Percentiles rank a stretch among this genome's conserved stretches.
These are phyloP conservation scores for Dactylellina leptospora DNA, from an alignment of 2,329 filamentous ascomycete genomes.

Conservation along the genomic window DNA sequence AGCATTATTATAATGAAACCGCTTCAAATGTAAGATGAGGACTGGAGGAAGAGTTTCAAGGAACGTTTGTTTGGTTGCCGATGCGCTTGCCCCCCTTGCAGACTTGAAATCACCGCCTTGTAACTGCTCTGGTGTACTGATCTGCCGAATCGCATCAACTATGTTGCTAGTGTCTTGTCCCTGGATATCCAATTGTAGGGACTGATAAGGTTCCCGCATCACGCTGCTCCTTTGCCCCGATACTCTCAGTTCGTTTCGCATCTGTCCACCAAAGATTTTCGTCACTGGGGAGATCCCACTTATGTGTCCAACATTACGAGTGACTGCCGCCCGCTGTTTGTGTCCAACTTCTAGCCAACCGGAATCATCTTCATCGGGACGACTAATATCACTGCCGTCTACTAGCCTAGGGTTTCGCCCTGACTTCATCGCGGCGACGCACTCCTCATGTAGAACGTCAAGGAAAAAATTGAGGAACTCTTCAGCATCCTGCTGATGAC, in stretches of 20 bases:
- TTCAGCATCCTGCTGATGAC: conserved; percentile 96
- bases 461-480: conserved; percentile 94
- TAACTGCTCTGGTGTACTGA: conserved; percentile 84
- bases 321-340: conserved; percentile 86
- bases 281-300: conserved; percentile 80
- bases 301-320: conserved; percentile 68
- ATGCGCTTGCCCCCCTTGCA: conserved; percentile 76
- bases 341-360: conserved; percentile 96
- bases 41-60: conserved; percentile 92
- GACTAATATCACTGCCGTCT: conserved; percentile 54
- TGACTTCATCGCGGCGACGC: conserved; percentile 75
- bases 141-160: conserved; percentile 82
- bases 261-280: conserved; percentile 90
- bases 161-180: conserved; percentile 88
- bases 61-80: conserved; percentile 90
- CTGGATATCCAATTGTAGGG: conserved; percentile 92
- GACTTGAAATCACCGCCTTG: conserved; percentile 81
- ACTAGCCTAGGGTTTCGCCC: conserved; percentile 58
- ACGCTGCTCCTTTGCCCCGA: conserved; percentile 89
- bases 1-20: conserved; percentile 91
- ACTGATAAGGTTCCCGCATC: conserved; percentile 91
- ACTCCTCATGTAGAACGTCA: conserved; percentile 93
- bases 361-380: conserved; percentile 64
- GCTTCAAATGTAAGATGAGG: conserved; percentile 92
- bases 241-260: conserved; percentile 87